These are phyloP conservation scores for Filosporella fistucella DNA, from an alignment of 495 filamentous ascomycete species.

Conservation along the genomic window DNA sequence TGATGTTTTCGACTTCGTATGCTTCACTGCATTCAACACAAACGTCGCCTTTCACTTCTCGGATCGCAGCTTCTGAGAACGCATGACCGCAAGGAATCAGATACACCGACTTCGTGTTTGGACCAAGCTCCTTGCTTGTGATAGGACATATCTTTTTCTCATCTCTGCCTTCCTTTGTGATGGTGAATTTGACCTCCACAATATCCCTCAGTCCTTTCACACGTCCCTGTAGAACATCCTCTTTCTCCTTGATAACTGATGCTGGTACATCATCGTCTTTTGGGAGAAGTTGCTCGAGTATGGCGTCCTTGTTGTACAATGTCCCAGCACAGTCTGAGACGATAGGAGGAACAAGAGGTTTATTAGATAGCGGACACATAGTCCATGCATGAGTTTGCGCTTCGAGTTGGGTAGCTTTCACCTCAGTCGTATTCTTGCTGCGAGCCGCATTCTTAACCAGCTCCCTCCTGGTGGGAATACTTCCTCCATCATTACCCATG, in stretches of 20 bases:
- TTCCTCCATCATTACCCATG: slow-evolving; percentile 96
- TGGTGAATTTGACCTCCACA: slow-evolving; percentile 75
- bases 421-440: slow-evolving; percentile 74
- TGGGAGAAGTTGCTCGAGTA: slow-evolving; percentile 75
- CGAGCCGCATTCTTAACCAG: slow-evolving; percentile 87
- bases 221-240: slow-evolving; percentile 60
- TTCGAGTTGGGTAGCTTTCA: slow-evolving; percentile 84
- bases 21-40: slow-evolving; percentile 68
- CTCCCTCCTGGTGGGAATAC: slow-evolving; percentile 91
- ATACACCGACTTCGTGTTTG: slow-evolving; percentile 77
- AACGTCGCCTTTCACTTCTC: slow-evolving; percentile 57
- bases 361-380: slow-evolving; percentile 78
- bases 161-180: slow-evolving; percentile 36
- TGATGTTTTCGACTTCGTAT: slow-evolving; percentile 73
- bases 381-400: slow-evolving; percentile 81
- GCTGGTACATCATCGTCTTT: slow-evolving; percentile 42
- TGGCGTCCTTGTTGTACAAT: slow-evolving; percentile 92
- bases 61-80: slow-evolving; percentile 79
- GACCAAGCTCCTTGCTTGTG: slow-evolving; percentile 80
- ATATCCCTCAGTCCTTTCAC: slow-evolving; percentile 84
- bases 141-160: slow-evolving; percentile 68
- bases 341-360: slow-evolving; percentile 63
- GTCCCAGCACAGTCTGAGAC: slow-evolving; percentile 83
- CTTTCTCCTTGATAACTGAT: slow-evolving; percentile 48
- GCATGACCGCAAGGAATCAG: slow-evolving; percentile 94